Evolutionary conservation across 805 yeast genomes (phyloP).

Genomic region (Metschnikowia anglica): DNA sequence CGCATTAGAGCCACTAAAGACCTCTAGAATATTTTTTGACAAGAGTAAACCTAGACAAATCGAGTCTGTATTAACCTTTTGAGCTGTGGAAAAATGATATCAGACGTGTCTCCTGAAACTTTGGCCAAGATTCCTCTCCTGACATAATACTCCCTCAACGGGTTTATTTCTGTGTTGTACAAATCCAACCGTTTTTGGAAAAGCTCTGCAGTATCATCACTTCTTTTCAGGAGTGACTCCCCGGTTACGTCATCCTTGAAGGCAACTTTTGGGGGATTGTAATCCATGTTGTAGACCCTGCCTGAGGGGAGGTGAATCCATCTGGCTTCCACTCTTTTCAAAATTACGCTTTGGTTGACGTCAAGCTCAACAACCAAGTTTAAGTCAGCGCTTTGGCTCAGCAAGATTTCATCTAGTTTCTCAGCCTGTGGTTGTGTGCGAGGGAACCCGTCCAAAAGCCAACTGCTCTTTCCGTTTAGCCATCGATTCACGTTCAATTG

Average conservation of each 20-base stretch:
- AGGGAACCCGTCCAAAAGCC: constrained; percentile 93
- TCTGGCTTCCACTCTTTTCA: constrained; percentile 78
- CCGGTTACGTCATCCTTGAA: constrained; percentile 89
- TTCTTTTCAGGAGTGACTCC: constrained; percentile 74
- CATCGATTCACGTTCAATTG: constrained; percentile 47
- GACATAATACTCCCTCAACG: constrained; percentile 63
- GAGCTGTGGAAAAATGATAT: constrained; percentile 76
- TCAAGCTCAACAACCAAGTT: constrained; percentile 82
- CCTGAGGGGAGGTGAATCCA: constrained; percentile 87
- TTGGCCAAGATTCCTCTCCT: constrained; percentile 44
- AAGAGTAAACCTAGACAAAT: background rate
- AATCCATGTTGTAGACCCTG: constrained; percentile 78
- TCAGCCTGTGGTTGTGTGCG: constrained; percentile 74
- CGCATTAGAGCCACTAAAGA: too few species aligned
- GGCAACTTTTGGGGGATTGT: constrained; percentile 83
- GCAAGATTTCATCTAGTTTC: constrained; percentile 48
- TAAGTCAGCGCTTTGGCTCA: constrained; percentile 40
- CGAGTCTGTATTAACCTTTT: constrained; percentile 31
- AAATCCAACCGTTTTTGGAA: constrained; percentile 64
- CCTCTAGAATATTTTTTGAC: too few species aligned
- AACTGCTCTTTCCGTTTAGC: constrained; percentile 47
- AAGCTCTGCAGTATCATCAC: constrained; percentile 78
- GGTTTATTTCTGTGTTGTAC: constrained; percentile 58
- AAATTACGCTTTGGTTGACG: constrained; percentile 81
- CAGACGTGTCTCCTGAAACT: constrained; percentile 78